Base-by-base conservation (phyloP, 306 rosid species). In the Rubus idaeus region DNA sequence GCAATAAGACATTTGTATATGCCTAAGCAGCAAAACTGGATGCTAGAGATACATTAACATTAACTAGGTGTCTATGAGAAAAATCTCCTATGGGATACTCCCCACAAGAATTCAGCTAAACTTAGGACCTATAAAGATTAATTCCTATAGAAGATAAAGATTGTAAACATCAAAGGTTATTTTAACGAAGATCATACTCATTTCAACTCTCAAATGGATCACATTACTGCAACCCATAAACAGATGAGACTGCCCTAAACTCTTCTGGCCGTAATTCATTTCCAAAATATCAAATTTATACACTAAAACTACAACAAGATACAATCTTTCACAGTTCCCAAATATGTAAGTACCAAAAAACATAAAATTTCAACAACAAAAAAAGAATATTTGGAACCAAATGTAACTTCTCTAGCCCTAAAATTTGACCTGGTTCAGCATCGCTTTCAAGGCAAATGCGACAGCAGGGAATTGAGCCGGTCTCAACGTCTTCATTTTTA, bases 371-470 rank as follows among this genome's bases (percentile, higher is more conserved):
- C 17, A 40, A 21, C 23, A 21, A 30, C 5, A 20, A 23, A 21
- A 42, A 44, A 6, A 30, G 10, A 14, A 13, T 30, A 37, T 1
- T 23, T 23, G 26, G 26, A 23, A 23, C 26, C 26, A 23, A 9
- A 74, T 5, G 47, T 2, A 30, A 46, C 8, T 40, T 23, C 51
- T 70, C 18, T 2, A 46, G 9, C 40, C 13, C 61, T 68, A 53
- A 11, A 65, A 40, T 8, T 9, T 78, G 52, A 92, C 99, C 99
- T 78, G 94, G 90, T 51, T 96, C 98, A 4, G 90, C 88, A 71
- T 96, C 99, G 78, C 90, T 91, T 69, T 96, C 99, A 12, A 96
- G 89, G 75, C 99, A 96, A 88, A 96, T 96, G 86, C 99, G 91
- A 82, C 99, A 96, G 47, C 93, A 88, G 30, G 99, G 90, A 60